Conservation (phyloP, 75 land plant genomes). For the Chamaecyparis obtusa region DNA sequence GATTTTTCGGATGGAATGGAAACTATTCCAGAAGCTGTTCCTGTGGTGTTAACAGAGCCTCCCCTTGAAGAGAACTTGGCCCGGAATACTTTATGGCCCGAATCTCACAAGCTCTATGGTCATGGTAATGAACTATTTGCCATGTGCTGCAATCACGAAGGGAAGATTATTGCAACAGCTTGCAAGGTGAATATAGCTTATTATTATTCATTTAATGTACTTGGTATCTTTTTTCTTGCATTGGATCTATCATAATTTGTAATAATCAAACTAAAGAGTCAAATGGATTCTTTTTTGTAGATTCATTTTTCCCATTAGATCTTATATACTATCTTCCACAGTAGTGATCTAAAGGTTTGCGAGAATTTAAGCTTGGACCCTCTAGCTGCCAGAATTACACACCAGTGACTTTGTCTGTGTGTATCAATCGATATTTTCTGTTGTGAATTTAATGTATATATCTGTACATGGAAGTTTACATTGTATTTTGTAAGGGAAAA, state of each 20-base stretch:
- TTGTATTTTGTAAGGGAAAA: not conserved
- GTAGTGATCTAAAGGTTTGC: not conserved
- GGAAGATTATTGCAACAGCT: conserved; percentile 89
- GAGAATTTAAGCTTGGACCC: not conserved
- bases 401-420: not conserved
- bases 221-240: not conserved
- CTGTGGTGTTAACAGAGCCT: conserved; percentile 68
- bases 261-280: not conserved
- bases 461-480: not conserved
- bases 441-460: not conserved
- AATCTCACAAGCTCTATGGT: conserved; percentile 96
- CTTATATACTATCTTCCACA: not conserved
- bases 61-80: conserved; percentile 93
- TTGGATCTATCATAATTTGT: not conserved
- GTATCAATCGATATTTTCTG: not conserved
- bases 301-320: not conserved
- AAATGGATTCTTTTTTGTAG: not conserved
- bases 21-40: conserved; percentile 87
- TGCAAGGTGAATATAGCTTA: conserved; percentile 69
- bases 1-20: conserved; percentile 62
- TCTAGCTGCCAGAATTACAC: not conserved
- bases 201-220: not conserved
- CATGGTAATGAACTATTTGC: conserved; percentile 98
- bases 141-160: conserved; percentile 75
- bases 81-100: conserved; percentile 98